Base-by-base conservation (phyloP, 1,284 basidiomycete species). In the Sphaerobolus stellatus region DNA sequence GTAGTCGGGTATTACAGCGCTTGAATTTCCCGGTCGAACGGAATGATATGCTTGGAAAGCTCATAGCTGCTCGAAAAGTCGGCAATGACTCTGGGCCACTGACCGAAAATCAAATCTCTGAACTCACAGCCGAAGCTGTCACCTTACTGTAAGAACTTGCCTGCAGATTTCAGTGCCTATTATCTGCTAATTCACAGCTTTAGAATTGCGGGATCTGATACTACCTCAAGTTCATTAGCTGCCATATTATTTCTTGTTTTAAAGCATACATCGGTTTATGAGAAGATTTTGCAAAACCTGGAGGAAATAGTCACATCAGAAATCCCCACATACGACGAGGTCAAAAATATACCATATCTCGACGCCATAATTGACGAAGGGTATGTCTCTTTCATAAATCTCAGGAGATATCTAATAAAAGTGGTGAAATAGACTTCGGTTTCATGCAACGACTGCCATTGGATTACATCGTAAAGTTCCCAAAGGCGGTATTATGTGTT, bases 161-260 rank as follows among this genome's bases (percentile, higher is more conserved):
- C 58, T 0, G n/a, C 31, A 16, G 14, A 27, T 13, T 1, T 9
- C 16, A 8, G 47, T 46, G 8, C n/a, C 4, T 16, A 29, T 18
- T 48, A 18, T 3, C 30, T 30, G 18, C 31, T 33, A 1, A 13
- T 4, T 16, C 18, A 9, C 27, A 1, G 29, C 18, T 48, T 33
- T 33, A 63, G 62, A n/a, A 68, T 68, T 46, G 68, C 68, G 22
- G 71, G 71, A 6, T 69, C 69, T 7, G 68, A 72, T 54, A 69
- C 68, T 4, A 67, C 66, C 5, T 68, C 68, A 13, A 69, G 64
- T 52, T 68, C 66, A 2, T 54, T 61, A 18, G 59, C 64, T 28
- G 61, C 59, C 11, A 65, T 61, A 38, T 56, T 68, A 30, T 59
- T 63, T 49, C 54, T 61, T 14, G 45, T 66, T 22, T 48, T 60